Conservation (phyloP, 305 asterid species). For the Withania somnifera region DNA sequence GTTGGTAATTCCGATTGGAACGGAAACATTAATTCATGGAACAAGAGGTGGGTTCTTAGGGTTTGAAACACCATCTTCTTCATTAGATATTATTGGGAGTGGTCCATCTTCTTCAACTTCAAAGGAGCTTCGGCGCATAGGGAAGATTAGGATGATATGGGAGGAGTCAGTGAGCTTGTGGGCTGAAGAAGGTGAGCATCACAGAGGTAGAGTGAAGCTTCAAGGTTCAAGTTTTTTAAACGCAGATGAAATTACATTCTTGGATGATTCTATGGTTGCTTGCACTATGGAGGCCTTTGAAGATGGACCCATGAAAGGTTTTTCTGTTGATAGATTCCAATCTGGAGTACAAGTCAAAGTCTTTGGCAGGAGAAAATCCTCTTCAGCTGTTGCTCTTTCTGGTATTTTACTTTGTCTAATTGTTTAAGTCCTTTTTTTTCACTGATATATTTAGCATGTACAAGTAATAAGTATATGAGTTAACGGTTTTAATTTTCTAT, state of each 20-base stretch:
- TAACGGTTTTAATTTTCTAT: background rate
- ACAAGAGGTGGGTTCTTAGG: slow-evolving; percentile 19
- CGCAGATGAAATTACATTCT: slow-evolving; percentile 32
- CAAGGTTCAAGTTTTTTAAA: slow-evolving; percentile 25
- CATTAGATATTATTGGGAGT: slow-evolving; percentile 11
- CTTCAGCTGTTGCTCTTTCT: slow-evolving; percentile 12
- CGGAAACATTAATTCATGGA: slow-evolving; percentile 16
- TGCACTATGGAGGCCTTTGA: slow-evolving; percentile 32
- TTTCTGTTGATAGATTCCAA: slow-evolving; percentile 36
- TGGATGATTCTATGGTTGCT: slow-evolving; percentile 38
- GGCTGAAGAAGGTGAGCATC: slow-evolving; percentile 38
- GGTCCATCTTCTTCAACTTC: slow-evolving; percentile 10
- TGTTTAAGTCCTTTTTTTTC: background rate
- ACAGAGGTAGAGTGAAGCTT: slow-evolving; percentile 28
- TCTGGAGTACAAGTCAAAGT: slow-evolving; percentile 38
- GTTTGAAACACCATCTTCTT: slow-evolving; percentile 13
- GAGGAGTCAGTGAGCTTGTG: slow-evolving; percentile 36
- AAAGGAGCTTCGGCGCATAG: slow-evolving; percentile 26
- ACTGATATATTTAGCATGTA: background rate
- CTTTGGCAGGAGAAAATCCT: slow-evolving; percentile 33
- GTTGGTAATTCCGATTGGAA: slow-evolving; percentile 10
- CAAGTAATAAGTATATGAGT: background rate
- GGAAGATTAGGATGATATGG: slow-evolving; percentile 36
- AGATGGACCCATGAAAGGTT: slow-evolving; percentile 40
- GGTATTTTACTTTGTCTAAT: slow-evolving; percentile 6